Evolutionary conservation across 1,284 basidiomycete genomes (phyloP).

Genomic region (Trichosporon inkin): DNA sequence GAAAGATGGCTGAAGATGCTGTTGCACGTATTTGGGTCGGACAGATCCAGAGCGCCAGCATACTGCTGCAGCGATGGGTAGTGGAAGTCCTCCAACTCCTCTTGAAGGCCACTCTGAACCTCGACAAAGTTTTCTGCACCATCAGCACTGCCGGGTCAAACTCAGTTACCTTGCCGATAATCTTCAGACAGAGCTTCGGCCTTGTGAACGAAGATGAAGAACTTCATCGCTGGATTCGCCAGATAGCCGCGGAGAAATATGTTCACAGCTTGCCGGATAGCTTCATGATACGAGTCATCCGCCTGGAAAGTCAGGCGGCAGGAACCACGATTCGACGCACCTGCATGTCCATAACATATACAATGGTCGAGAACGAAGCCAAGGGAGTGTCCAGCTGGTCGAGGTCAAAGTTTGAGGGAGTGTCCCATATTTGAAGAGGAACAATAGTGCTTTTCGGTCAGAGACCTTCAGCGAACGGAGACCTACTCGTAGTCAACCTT

Average conservation of each 20-base stretch:
- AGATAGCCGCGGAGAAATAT: constrained; percentile 69
- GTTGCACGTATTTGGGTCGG: constrained; percentile 35
- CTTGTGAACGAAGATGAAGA: constrained; percentile 96
- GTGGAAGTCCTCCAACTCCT: constrained; percentile 70
- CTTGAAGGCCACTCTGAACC: constrained; percentile 76
- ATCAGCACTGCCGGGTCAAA: neutral
- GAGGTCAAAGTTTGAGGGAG: constrained; percentile 75
- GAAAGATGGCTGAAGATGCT: constrained; percentile 42
- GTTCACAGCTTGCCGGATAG: constrained; percentile 72
- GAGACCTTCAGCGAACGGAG: neutral
- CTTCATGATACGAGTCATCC: constrained; percentile 57
- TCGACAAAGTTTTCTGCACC: constrained; percentile 75
- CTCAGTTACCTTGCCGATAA: constrained; percentile 73
- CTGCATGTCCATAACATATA: constrained; percentile 97
- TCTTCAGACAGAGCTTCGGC: constrained; percentile 88
- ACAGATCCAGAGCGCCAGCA: constrained; percentile 32
- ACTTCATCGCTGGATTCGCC: constrained; percentile 70
- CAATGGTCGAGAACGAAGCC: constrained; percentile 69
- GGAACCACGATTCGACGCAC: constrained; percentile 53
- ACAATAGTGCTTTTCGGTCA: constrained; percentile 67
- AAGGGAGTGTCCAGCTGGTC: constrained; percentile 69
- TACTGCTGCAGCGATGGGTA: constrained; percentile 33
- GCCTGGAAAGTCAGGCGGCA: constrained; percentile 26
- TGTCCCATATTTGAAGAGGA: constrained; percentile 92
- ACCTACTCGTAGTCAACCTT: constrained; percentile 76